These are phyloP conservation scores for Chernovozyma aurita DNA, from an alignment of 1,139 yeast genomes.

Conservation along the genomic window DNA sequence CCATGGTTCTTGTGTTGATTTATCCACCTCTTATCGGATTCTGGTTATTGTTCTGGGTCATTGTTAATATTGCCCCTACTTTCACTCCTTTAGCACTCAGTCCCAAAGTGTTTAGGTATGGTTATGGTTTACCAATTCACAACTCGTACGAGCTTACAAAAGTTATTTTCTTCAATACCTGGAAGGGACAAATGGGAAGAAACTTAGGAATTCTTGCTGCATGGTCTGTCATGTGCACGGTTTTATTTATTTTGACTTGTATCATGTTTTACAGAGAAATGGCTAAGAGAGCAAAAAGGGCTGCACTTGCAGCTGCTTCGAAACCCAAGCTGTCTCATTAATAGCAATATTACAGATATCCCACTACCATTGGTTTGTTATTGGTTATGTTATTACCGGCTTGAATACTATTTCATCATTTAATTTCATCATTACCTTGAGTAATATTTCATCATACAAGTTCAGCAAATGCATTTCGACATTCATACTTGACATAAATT, in stretches of 20 bases:
- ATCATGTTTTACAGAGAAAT: constrained; percentile 22
- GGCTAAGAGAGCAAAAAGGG: constrained; percentile 19
- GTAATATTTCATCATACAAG: too few relatives aligned
- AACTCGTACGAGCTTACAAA: constrained; percentile 35
- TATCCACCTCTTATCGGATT: constrained; percentile 41
- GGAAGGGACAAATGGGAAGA: constrained; percentile 35
- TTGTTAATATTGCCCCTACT: constrained; percentile 34
- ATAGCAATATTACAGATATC: too few relatives aligned
- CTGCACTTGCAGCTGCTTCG: constrained; percentile 15
- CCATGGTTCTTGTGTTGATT: constrained; percentile 24
- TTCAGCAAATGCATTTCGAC: too few relatives aligned
- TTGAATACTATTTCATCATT: too few relatives aligned
- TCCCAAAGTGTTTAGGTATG: constrained; percentile 32
- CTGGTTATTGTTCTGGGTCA: constrained; percentile 41
- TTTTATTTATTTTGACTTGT: constrained; percentile 41
- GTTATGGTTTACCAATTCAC: constrained; percentile 37
- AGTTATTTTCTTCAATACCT: constrained; percentile 33
- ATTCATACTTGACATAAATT: too few relatives aligned
- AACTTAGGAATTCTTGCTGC: constrained; percentile 31
- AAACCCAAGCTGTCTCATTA: too few relatives aligned
- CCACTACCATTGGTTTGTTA: too few relatives aligned
- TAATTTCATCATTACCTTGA: too few relatives aligned
- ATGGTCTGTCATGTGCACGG: constrained; percentile 28
- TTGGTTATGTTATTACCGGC: too few relatives aligned
- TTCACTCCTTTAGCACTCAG: constrained; percentile 33